Conservation (phyloP, 768 basidiomycete species). For the Amanita pseudoporphyria region DNA sequence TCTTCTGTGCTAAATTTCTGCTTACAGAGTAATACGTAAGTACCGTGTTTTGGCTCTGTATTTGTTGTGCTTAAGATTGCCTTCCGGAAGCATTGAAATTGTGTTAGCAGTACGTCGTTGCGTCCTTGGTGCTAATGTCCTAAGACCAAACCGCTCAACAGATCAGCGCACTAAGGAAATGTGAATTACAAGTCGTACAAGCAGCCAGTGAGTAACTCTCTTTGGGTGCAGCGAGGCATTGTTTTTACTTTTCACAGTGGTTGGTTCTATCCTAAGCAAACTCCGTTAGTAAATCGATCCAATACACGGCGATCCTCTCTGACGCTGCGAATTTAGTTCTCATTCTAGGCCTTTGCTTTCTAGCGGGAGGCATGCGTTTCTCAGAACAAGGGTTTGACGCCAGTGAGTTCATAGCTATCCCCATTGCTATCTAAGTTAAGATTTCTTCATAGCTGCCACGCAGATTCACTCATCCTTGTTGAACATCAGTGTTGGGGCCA, state of each 20-base stretch:
- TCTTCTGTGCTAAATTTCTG: constrained; percentile 4
- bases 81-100: constrained; percentile 39
- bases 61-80: neutral
- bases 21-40: constrained; percentile 60
- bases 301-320: neutral
- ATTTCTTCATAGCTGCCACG: constrained; percentile 41
- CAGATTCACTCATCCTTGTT: constrained; percentile 69
- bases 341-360: constrained; percentile 79
- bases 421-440: neutral
- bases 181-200: constrained; percentile 74
- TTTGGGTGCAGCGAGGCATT: neutral
- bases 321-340: constrained; percentile 40
- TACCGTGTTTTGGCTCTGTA: constrained; percentile 7
- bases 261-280: constrained; percentile 79
- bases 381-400: constrained; percentile 72
- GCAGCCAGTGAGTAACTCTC: constrained; percentile 47
- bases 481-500: constrained; percentile 66
- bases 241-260: constrained; percentile 33
- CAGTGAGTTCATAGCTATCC: constrained; percentile 30
- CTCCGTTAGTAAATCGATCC: constrained; percentile 30
- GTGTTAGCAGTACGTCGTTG: constrained; percentile 57
- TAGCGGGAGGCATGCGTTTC: constrained; percentile 69
- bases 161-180: constrained; percentile 77
- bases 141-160: constrained; percentile 17
- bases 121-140: neutral